Percentiles rank a stretch among this genome's conserved stretches.
Evolutionary conservation across 129 eudicot species (phyloP).

Genomic region (Ambrosia artemisiifolia): DNA sequence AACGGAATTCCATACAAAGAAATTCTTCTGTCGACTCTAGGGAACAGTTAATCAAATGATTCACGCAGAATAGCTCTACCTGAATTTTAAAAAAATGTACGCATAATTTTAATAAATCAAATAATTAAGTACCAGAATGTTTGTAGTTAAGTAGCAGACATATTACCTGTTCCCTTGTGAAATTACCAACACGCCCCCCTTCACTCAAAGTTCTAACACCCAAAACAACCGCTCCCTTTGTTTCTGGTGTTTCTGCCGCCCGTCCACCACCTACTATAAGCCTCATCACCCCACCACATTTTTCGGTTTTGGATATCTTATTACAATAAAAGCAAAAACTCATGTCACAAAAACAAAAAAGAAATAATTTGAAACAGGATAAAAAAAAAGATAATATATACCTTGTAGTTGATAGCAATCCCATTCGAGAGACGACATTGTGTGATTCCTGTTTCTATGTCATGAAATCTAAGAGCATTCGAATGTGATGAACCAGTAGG

Average conservation of each 20-base stretch:
- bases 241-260: constrained; percentile 76
- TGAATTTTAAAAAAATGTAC: constrained; percentile 19
- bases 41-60: constrained; percentile 92
- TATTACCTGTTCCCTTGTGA: constrained; percentile 90
- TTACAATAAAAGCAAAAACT: constrained; percentile 4
- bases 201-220: constrained; percentile 98
- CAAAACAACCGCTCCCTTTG: constrained; percentile 86
- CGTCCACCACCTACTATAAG: constrained; percentile 99
- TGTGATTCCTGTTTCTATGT: constrained; percentile 85
- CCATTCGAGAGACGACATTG: constrained; percentile 92
- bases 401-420: constrained; percentile 94
- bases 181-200: constrained; percentile 97
- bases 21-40: constrained; percentile 97
- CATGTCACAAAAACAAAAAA: background rate
- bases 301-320: constrained; percentile 78
- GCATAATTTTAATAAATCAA: background rate
- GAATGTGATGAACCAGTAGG: constrained; percentile 40
- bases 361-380: background rate
- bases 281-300: constrained; percentile 94
- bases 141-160: background rate
- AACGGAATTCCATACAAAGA: constrained; percentile 98
- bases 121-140: background rate
- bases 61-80: constrained; percentile 98
- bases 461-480: constrained; percentile 49
- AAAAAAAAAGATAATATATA: constrained; percentile 19